These are phyloP conservation scores for Candida tropicalis DNA, from an alignment of 1,139 yeast genomes.

Conservation along the genomic window DNA sequence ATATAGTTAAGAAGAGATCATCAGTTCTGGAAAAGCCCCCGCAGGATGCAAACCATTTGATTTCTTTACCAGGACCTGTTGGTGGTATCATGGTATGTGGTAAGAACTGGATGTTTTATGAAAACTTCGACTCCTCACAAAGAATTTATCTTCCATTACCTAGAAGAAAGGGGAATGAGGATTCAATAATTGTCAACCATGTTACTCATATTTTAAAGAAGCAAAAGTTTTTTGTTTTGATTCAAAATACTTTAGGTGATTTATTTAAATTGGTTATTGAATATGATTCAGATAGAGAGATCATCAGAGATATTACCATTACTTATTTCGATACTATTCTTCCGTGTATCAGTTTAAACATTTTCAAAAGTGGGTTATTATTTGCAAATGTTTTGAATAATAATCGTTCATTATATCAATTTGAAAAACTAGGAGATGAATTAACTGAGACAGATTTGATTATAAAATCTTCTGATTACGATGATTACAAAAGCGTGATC, in stretches of 20 bases:
- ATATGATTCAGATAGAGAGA: slow-evolving; percentile 37
- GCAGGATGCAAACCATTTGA: slow-evolving; percentile 29
- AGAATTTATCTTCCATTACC: slow-evolving; percentile 45
- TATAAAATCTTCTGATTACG: slow-evolving; percentile 20
- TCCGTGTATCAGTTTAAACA: slow-evolving; percentile 52
- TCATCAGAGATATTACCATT: slow-evolving; percentile 37
- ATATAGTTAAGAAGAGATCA: slow-evolving; percentile 55
- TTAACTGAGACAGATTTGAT: slow-evolving; percentile 32
- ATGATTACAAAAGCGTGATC: slow-evolving; percentile 6
- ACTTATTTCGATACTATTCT: slow-evolving; percentile 79
- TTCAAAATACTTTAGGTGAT: slow-evolving; percentile 77
- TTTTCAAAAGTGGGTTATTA: slow-evolving; percentile 76
- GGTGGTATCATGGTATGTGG: slow-evolving; percentile 47
- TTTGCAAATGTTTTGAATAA: slow-evolving; percentile 67
- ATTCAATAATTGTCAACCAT: slow-evolving; percentile 52
- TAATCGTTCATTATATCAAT: slow-evolving; percentile 70
- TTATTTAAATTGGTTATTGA: slow-evolving; percentile 67
- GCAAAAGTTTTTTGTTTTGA: slow-evolving; percentile 63
- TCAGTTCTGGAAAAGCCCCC: slow-evolving; percentile 37
- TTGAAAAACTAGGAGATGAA: slow-evolving; percentile 67
- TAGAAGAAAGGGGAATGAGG: slow-evolving; percentile 26
- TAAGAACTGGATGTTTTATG: slow-evolving; percentile 31
- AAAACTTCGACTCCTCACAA: slow-evolving; percentile 15
- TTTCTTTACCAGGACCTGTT: slow-evolving; percentile 36
- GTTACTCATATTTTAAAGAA: slow-evolving; percentile 66